Evolutionary conservation across 1,284 basidiomycete genomes (phyloP).

Genomic region (Malassezia caprae): DNA sequence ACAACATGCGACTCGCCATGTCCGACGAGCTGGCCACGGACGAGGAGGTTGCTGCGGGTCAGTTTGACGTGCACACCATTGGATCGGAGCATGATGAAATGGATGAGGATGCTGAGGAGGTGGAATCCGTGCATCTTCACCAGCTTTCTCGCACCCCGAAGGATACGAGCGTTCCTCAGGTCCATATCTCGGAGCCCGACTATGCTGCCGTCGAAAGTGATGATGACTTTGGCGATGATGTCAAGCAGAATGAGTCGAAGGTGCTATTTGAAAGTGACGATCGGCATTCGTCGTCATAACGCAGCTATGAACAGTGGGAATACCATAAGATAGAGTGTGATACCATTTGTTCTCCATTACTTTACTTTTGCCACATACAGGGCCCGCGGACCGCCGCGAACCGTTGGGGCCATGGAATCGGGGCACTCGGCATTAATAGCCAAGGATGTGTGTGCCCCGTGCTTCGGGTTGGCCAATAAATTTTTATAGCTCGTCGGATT

Average conservation of each 20-base stretch:
- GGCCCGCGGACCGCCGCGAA: not conserved
- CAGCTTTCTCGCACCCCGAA: slow-evolving; percentile 7
- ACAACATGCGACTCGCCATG: slow-evolving; percentile 63
- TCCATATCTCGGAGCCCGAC: not conserved
- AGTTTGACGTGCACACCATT: slow-evolving; percentile 64
- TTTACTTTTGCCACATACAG: not conserved
- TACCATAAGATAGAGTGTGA: not conserved
- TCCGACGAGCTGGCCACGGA: slow-evolving; percentile 56
- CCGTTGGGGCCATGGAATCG: not conserved
- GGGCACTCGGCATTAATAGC: not conserved
- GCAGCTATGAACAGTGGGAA: not conserved
- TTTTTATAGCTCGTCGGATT: slow-evolving; percentile 11
- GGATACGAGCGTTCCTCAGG: not conserved
- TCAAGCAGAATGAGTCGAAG: slow-evolving; percentile 18
- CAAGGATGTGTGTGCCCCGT: not conserved
- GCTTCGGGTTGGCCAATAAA: slow-evolving; percentile 4
- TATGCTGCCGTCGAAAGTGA: slow-evolving; percentile 15
- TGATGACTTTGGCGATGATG: slow-evolving; percentile 27
- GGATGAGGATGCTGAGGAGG: slow-evolving; percentile 11
- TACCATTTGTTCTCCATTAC: not conserved
- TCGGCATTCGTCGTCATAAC: not conserved
- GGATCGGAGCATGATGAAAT: slow-evolving; percentile 9
- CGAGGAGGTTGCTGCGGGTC: slow-evolving; percentile 72
- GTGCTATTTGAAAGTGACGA: slow-evolving; percentile 8
- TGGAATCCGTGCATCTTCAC: slow-evolving; percentile 8